Percentiles rank a stretch among this genome's conserved stretches.
Evolutionary conservation across 768 basidiomycete species (phyloP).

Genomic region (Roridomyces roridus): DNA sequence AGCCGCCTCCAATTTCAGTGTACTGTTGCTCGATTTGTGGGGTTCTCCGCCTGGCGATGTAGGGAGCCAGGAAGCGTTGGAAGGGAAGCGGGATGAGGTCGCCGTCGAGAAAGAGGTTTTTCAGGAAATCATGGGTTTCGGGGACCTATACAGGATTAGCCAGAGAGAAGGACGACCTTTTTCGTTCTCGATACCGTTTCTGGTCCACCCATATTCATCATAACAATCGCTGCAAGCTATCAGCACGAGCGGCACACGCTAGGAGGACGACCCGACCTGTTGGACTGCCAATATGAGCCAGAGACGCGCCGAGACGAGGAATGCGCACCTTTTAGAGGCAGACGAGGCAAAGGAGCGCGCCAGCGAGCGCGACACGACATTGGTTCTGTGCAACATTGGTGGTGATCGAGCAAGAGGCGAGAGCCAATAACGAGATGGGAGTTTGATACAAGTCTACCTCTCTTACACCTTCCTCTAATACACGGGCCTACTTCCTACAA

Average conservation of each 20-base stretch:
- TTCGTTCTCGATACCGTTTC: slow-evolving; percentile 65
- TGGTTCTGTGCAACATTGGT: slow-evolving; percentile 20
- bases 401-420: too few species aligned
- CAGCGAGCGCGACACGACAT: slow-evolving; percentile 33
- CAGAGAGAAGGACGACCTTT: slow-evolving; percentile 4
- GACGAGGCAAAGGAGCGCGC: slow-evolving; percentile 51
- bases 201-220: slow-evolving; percentile 99
- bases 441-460: too few species aligned
- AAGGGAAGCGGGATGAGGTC: slow-evolving; percentile 97
- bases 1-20: slow-evolving; percentile 93
- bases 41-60: slow-evolving; percentile 88
- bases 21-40: slow-evolving; percentile 96
- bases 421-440: too few species aligned
- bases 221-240: slow-evolving; percentile 72
- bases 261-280: slow-evolving; percentile 52
- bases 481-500: too few species aligned
- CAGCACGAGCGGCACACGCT: slow-evolving; percentile 12
- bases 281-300: slow-evolving; percentile 47
- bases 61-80: slow-evolving; percentile 85
- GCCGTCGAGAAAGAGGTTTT: slow-evolving; percentile 87
- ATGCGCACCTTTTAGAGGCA: slow-evolving; percentile 50
- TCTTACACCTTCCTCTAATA: too few species aligned
- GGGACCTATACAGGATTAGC: slow-evolving; percentile 61
- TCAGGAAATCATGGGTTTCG: slow-evolving; percentile 93
- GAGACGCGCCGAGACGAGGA: slow-evolving; percentile 23